Evolutionary conservation across 2,329 filamentous ascomycete genomes (phyloP), one percentile per base, ranked within the genome.

Genomic region (Aspergillus fumigatus): DNA sequence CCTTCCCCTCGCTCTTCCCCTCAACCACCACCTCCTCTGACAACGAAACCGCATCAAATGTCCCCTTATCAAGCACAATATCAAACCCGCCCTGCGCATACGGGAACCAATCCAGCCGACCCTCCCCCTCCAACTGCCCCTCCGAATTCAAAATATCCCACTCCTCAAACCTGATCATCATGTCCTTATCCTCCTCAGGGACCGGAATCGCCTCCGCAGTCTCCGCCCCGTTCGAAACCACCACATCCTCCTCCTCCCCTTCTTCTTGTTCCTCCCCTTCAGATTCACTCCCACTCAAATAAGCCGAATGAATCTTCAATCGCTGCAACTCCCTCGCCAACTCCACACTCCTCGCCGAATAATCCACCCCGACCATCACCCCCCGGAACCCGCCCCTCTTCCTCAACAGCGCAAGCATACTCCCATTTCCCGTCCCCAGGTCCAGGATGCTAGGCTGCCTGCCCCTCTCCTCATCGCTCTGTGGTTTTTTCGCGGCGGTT

Each of bases 31-130:
- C 67, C 57, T 75, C 73, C 9, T 66, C 73, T 14, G 73, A 75
- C n/a, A 97, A 78, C 51, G 87, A 92, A 35, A 99, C 88, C 10
- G 94, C 94, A 78, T 99, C 94, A 72, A 97, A 99, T 0, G 94
- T 99, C 48, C 94, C 94, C 77, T 99, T 99, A 75, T 99, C 94
- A n/a, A 97, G 82, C 0, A 97, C 88, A 0, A 97, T 85, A 73
- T 97, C 92, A 77, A 92, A 97, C 0, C 89, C 89, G 0, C 73
- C 71, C 0, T 65, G 65, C 32, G 73, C 65, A 45, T 68, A 68
- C 0, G 64, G 78, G 65, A 73, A 78, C 72, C 76, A 78, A 17
- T 67, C 57, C 17, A 73, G 11, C 51, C 52, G 3, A 27, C 49
- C 29, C 14, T 27, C 29, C 23, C 63, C 50, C 23, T 57, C 51